phyloP scores from a whole-genome alignment of 169 alveolate genomes.

The Plasmodium blacklocki region DNA sequence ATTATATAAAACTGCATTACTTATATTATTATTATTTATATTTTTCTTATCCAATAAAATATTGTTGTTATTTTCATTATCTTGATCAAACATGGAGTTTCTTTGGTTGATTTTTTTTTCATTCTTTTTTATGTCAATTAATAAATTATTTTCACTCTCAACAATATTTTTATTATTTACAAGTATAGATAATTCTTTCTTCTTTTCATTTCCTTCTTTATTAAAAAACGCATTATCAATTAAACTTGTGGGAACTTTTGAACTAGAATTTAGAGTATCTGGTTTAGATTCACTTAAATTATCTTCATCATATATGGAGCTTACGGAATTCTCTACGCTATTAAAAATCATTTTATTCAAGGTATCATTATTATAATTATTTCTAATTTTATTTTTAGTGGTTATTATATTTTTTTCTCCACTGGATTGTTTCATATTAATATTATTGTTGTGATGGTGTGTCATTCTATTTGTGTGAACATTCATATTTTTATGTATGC shows the following conservation, averaged over 20 bases:
- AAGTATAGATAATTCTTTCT: neutral
- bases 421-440: neutral
- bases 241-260: conserved; percentile 14
- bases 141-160: neutral
- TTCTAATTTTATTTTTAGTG: neutral
- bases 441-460: neutral
- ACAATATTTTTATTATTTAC: too few species aligned
- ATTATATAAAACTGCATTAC: neutral
- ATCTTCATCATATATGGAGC: too few species aligned
- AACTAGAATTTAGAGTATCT: too few species aligned
- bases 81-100: conserved; percentile 4
- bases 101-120: neutral
- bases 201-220: neutral
- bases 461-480: neutral
- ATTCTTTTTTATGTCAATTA: neutral
- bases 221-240: conserved; percentile 17
- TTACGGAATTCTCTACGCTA: too few species aligned
- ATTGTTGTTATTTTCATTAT: neutral
- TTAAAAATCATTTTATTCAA: too few species aligned
- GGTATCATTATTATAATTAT: neutral
- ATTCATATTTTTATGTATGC: neutral
- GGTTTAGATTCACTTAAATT: too few species aligned
- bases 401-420: neutral
- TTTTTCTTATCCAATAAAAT: neutral
- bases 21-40: neutral